These are phyloP conservation scores for Rostrohypoxylon terebratum DNA, from an alignment of 495 filamentous ascomycete genomes.

Conservation along the genomic window DNA sequence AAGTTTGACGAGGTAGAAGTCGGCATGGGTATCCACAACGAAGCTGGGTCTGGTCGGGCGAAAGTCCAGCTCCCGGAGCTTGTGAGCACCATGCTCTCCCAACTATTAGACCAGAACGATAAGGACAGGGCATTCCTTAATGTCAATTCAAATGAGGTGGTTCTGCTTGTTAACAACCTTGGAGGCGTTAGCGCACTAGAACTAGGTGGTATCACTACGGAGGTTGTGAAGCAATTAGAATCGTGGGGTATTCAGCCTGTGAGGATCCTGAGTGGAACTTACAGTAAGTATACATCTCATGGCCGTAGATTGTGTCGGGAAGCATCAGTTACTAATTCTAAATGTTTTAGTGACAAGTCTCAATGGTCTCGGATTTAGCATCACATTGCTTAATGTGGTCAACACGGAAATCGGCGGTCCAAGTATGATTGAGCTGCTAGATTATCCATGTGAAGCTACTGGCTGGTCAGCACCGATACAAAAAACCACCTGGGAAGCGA, in stretches of 20 bases:
- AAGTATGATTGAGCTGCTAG: slow-evolving; percentile 87
- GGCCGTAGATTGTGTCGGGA: background rate
- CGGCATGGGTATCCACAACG: slow-evolving; percentile 99
- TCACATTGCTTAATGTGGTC: slow-evolving; percentile 81
- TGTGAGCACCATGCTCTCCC: slow-evolving; percentile 80
- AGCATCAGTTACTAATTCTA: slow-evolving; percentile 51
- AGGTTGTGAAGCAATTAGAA: slow-evolving; percentile 83
- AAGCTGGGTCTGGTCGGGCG: slow-evolving; percentile 83
- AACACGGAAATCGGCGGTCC: slow-evolving; percentile 84
- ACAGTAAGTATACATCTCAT: slow-evolving; percentile 49
- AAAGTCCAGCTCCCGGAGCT: slow-evolving; percentile 73
- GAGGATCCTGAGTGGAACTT: slow-evolving; percentile 73
- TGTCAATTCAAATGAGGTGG: slow-evolving; percentile 71
- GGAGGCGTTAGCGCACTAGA: slow-evolving; percentile 92
- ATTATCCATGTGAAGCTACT: slow-evolving; percentile 83
- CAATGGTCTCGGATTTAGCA: slow-evolving; percentile 92
- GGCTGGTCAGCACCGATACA: slow-evolving; percentile 84
- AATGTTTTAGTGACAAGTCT: slow-evolving; percentile 78
- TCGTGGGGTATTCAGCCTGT: slow-evolving; percentile 78
- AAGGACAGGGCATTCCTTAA: slow-evolving; percentile 83
- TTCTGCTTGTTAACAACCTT: slow-evolving; percentile 91
- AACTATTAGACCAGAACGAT: slow-evolving; percentile 83
- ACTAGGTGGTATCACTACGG: slow-evolving; percentile 87
- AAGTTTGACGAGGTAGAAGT: slow-evolving; percentile 83
- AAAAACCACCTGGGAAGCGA: slow-evolving; percentile 69